Evolutionary conservation across 371 early-diverging fungal genomes (phyloP), one percentile per base, ranked within the genome.

Genomic region (Mucor saturninus): DNA sequence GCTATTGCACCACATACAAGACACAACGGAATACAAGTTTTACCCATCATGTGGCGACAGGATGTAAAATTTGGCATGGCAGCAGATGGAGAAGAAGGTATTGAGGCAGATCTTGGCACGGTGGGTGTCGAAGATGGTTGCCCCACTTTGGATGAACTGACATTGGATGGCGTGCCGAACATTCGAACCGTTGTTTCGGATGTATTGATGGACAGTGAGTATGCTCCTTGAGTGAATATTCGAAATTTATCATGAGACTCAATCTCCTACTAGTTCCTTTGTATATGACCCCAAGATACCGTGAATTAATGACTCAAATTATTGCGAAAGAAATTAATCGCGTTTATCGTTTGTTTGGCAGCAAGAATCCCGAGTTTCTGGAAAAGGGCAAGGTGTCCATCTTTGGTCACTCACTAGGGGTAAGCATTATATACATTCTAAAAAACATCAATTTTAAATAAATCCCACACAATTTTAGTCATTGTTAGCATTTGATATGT

Each of bases 21-120:
- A 55, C 73, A 9, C 21, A 78, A 85, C 68, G 85, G 92, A 10
- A 85, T 94, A 7, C 93, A 93, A 67, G 85, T 93, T 1, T 71
- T 94, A 13, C 95, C 95, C 13, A 83, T 94, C 4, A 88, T 90
- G 61, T 94, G 95, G 95, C 76, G 93, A 37, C 86, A 90, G 29
- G 86, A 89, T 59, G 83, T 93, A 43, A 79, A 80, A 32, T 93
- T 94, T 75, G 93, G 89, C 8, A 85, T 85, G 74, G 83, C 85
- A 4, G 69, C 66, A 15, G 77, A 80, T 15, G 78, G 76, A 28
- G 79, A 79, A 30, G 77, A 80, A 32, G 54, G 53, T 0, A 56
- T 71, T 11, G 85, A 85, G 58, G 77, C 81, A 1, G 87, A 86
- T 64, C 67, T 85, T 39, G 84, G 87, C 21, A 78, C 78, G 30